A percentile compares a stretch with the other conserved stretches of the same genome.
Evolutionary conservation across 192 early-diverging fungal species (phyloP).

Genomic region (Jimgerdemannia lactiflua): DNA sequence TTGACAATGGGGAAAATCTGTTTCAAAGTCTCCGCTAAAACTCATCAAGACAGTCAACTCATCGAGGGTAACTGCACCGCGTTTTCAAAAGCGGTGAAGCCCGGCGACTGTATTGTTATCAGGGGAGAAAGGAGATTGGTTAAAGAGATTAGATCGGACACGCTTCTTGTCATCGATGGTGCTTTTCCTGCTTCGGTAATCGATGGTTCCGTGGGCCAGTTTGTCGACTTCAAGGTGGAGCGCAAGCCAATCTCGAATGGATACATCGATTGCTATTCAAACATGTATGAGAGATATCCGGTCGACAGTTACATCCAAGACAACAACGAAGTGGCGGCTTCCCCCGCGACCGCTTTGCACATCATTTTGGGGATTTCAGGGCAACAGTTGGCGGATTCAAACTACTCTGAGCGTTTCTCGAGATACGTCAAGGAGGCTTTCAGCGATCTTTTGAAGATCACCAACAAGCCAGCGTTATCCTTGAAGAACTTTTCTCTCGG

Average conservation of each 20-base stretch:
- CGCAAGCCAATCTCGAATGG: not conserved
- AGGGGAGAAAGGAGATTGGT: conserved; percentile 8
- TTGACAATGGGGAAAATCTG: not conserved
- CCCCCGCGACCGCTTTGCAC: not conserved
- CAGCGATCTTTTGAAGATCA: not conserved
- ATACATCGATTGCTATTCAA: not conserved
- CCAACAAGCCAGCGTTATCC: not conserved
- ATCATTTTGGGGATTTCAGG: not conserved
- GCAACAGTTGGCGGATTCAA: not conserved
- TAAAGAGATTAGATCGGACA: conserved; percentile 9
- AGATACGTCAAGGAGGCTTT: not conserved
- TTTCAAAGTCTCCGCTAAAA: too few relatives aligned
- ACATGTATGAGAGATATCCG: not conserved
- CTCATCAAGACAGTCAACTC: not conserved
- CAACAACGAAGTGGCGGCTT: not conserved
- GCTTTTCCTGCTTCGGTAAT: not conserved
- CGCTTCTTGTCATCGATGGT: conserved; percentile 1
- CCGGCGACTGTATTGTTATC: conserved; percentile 14
- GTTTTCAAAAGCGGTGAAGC: not conserved
- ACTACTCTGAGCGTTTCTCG: not conserved
- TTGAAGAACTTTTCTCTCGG: not conserved
- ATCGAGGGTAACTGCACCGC: conserved; percentile 9
- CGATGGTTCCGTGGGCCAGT: not conserved
- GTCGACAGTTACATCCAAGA: not conserved
- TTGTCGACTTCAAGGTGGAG: not conserved